Conservation (phyloP, 441 rosid species). For the Mallotus japonicus region DNA sequence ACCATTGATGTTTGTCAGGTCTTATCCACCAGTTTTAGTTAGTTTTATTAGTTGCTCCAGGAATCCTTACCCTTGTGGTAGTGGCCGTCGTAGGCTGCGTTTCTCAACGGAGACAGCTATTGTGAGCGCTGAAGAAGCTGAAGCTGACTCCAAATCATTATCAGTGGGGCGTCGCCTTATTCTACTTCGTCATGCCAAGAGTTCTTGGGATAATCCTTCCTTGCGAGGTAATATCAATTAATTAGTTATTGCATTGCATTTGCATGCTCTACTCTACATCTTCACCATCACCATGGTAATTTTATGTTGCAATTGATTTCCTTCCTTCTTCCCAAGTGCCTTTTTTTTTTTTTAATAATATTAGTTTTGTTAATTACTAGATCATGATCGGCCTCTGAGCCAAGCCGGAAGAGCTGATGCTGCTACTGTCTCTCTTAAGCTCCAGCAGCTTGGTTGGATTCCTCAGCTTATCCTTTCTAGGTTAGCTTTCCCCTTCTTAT, state of each 20-base stretch:
- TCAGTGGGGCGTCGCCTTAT: conserved; percentile 73
- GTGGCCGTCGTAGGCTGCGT: too few relatives aligned
- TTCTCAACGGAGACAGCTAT: too few relatives aligned
- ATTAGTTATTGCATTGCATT: too few relatives aligned
- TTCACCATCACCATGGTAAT: too few relatives aligned
- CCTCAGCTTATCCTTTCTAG: conserved; percentile 84
- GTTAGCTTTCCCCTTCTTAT: conserved; percentile 18
- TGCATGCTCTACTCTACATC: too few relatives aligned
- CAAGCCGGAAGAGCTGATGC: conserved; percentile 67
- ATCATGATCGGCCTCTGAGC: conserved; percentile 90
- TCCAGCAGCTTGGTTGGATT: conserved; percentile 72
- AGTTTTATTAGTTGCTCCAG: too few relatives aligned
- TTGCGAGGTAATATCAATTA: conserved; percentile 42
- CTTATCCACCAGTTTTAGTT: too few relatives aligned
- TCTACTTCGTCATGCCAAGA: conserved; percentile 90
- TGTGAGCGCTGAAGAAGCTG: background rate
- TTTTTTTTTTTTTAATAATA: too few relatives aligned
- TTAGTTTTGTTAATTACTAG: conserved; percentile 25
- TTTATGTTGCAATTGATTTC: too few relatives aligned
- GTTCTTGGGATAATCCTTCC: conserved; percentile 71
- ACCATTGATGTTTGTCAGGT: too few relatives aligned
- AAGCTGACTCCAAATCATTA: conserved; percentile 25
- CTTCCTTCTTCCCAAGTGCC: too few relatives aligned
- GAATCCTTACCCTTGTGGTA: too few relatives aligned
- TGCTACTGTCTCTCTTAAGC: conserved; percentile 56